Evolutionary conservation across 2,329 filamentous ascomycete genomes (phyloP), one percentile per base, ranked within the genome.

Genomic region (Xylaria sp.): DNA sequence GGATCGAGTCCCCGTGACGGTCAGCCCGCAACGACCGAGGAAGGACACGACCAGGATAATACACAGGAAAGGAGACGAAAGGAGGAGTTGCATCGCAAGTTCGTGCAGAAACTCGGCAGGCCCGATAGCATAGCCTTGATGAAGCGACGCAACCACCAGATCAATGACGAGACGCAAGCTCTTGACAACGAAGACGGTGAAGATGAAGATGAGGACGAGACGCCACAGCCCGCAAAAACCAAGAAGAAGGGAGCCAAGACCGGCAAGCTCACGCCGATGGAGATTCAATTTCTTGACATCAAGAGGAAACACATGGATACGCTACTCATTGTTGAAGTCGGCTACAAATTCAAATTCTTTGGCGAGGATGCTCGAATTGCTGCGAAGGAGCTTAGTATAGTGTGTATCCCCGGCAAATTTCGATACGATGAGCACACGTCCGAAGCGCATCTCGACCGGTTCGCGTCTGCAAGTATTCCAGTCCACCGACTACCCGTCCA

Each of bases 331-430:
- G 89, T 98, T 55, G 94, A 99, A 75, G 95, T 98, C 8, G 95
- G 95, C 53, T 99, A 99, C 80, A 99, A 99, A 75, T 99, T 96
- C 78, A 89, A 91, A 35, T 97, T 99, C 80, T 97, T 97, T 73
- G 95, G 95, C 11, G 94, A 98, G 72, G 95, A 99, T 79, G 95
- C 95, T 8, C 87, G 93, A 56, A 86, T 88, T 57, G 95, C 94
- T 4, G 92, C 94, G 12, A 96, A 94, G 76, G 92, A 94, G 75
- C 82, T 99, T 51, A 91, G 92, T 63, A 97, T 99, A 69, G 91
- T 99, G 40, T 99, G 95, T 75, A 97, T 99, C 70, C 94, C 95
- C 0, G 95, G 95, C 37, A 98, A 97, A 74, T 88, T 94, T 76
- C 86, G 94, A 72, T 99, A 94, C 72, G 94, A 99, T 74, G 94